Base-by-base conservation (phyloP, 495 filamentous ascomycete species). In the Aeminium ludgeri region DNA sequence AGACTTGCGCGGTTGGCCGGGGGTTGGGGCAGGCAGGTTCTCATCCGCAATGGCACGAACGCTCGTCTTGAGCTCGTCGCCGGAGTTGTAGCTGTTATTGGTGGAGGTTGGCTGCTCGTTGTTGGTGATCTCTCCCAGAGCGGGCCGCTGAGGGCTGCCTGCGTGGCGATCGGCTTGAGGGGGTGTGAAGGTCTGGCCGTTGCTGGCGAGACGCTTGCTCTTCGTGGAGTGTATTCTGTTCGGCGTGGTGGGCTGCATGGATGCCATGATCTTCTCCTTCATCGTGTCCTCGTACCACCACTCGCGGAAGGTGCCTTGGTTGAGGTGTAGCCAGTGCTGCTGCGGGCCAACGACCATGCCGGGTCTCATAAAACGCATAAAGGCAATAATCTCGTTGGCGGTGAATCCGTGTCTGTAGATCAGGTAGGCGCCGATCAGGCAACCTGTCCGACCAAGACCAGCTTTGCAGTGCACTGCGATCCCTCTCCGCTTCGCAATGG, bases 321-420 rank as follows among this genome's bases (percentile, higher is more conserved):
- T 94, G 41, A 96, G 75, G 56, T 96, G 89, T 13, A 99, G 69
- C 89, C 89, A 99, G 59, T 99, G 89, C 59, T 99, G 89, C 54
- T 99, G 89, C n/a, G 89, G 89, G 0, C 89, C 89, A 25, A 99
- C 89, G 1, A 99, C 89, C 89, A 99, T 99, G 16, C 89, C 89
- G 0, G 89, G 89, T 27, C 89, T 76, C 89, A 96, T 99, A 63
- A 99, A 99, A 44, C 89, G 76, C 89, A 99, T 96, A 62, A 83
- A 99, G 4, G 89, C 82, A 60, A 99, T 99, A 50, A 95, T 73
- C 59, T 99, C 89, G 56, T 95, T 94, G 27, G 91, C 89, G 1
- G 87, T 96, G 56, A 96, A 99, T n/a, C 85, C 91, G 61, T 96
- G 77, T 40, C 86, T 70, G 63, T 99, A 99, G 52, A 99, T 94